Evolutionary conservation across 1,139 yeast genomes (phyloP), one percentile per base, ranked within the genome.

Genomic region (Geotrichum reessii): DNA sequence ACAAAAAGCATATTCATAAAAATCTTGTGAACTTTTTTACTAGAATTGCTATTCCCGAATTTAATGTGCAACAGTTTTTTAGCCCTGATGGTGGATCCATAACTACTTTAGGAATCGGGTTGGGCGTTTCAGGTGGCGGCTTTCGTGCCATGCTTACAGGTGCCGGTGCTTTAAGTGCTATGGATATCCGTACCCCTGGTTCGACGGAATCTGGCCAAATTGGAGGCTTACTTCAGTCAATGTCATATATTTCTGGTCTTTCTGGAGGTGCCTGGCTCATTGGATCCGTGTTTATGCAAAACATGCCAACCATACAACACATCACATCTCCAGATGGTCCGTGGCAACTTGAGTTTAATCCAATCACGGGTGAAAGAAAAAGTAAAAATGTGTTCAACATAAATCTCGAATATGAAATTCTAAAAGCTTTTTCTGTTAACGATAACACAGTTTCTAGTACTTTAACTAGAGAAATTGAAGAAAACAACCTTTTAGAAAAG

Each of bases 201-300:
- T 76, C 83, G 1, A 73, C 71, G 21, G 81, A 78, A 1, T 73
- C 76, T 58, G 95, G 95, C n/a, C 67, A 68, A 52, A 72, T 90
- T 55, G 96, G 96, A 40, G 95, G 96, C 1, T 74, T 90, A 57
- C 75, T 87, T 55, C 90, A 91, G 66, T 76, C 86, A 1, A 70
- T 93, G 0, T 83, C 95, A 1, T 90, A 89, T 70, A 68, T 90
- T 52, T 78, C 87, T 0, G 97, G 96, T 47, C 77, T 87, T 49
- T 85, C 92, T 0, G 96, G 96, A 48, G 96, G 96, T 56, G 83
- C 84, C 62, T 90, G 97, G 97, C 77, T 90, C 56, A 83, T 89
- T 12, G 92, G 95, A 2, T 81, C 95, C 11, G 71, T 90, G 54
- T 87, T 84, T n/a, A 78, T 84, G 73, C 90, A 91, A 72, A 87